These are phyloP conservation scores for Aspergillus brasiliensis DNA, from an alignment of 2,329 filamentous ascomycete species.

Conservation along the genomic window DNA sequence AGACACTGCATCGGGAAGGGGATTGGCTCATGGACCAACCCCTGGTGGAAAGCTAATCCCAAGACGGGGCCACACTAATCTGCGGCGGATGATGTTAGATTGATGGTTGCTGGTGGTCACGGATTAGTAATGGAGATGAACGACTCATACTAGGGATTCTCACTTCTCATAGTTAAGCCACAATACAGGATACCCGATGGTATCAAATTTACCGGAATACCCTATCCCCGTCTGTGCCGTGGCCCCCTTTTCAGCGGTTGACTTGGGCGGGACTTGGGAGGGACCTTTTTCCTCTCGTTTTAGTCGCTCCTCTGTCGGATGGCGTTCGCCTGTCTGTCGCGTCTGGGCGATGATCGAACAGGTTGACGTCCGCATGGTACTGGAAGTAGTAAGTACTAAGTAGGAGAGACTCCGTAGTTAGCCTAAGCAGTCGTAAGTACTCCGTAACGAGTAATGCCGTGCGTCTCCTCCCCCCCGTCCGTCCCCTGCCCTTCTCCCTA, in stretches of 20 bases:
- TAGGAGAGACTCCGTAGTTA: no score
- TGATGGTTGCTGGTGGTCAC: neutral
- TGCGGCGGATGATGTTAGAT: neutral
- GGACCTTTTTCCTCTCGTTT: no score
- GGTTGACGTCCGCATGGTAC: constrained; percentile 2
- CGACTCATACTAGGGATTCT: no score
- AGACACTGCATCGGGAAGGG: neutral
- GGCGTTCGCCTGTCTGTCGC: neutral
- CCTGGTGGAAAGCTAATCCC: neutral
- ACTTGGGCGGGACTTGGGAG: neutral
- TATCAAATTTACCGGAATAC: neutral
- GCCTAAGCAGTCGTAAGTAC: no score
- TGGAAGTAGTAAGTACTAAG: no score
- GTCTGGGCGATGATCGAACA: neutral
- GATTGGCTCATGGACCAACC: neutral
- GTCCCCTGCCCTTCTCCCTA: neutral
- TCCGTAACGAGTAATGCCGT: no score
- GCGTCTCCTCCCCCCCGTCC: no score
- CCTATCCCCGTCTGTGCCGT: neutral
- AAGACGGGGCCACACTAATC: neutral
- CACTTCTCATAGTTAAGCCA: neutral
- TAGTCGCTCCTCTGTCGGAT: neutral
- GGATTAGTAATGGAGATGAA: neutral
- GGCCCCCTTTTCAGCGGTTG: constrained; percentile 3
- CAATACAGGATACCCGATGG: neutral